phyloP scores from a whole-genome alignment of 176 grass and related monocot genomes.

The Melocanna baccifera region DNA sequence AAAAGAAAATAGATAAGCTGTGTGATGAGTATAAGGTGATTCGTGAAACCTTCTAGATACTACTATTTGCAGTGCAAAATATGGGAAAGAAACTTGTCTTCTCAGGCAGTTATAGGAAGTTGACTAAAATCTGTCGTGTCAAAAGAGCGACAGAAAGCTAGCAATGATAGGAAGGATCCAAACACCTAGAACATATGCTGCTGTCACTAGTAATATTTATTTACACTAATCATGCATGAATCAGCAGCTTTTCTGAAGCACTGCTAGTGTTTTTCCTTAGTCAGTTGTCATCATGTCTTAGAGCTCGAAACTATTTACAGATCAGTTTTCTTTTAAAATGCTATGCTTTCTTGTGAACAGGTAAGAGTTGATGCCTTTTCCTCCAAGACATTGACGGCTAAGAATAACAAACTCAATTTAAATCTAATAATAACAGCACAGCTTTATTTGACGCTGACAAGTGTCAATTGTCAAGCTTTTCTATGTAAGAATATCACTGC shows the following conservation, averaged over 20 bases:
- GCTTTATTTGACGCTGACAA: conserved; percentile 39
- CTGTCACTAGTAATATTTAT: conserved; percentile 42
- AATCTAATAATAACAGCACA: conserved; percentile 35
- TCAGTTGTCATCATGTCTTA: conserved; percentile 49
- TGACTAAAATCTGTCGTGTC: conserved; percentile 51
- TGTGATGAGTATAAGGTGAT: conserved; percentile 19
- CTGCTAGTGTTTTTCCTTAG: conserved; percentile 35
- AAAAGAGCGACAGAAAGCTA: conserved; percentile 41
- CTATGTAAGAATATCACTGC: neutral
- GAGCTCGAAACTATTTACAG: conserved; percentile 38
- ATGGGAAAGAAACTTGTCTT: conserved; percentile 55
- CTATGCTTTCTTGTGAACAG: conserved; percentile 66
- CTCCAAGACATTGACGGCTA: conserved; percentile 63
- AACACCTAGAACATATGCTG: conserved; percentile 40
- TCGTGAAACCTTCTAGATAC: conserved; percentile 35
- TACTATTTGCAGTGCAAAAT: conserved; percentile 30
- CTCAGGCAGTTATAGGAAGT: conserved; percentile 55
- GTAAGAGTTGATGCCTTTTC: conserved; percentile 69
- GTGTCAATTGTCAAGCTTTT: conserved; percentile 18
- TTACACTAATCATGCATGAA: conserved; percentile 46
- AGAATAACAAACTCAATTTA: conserved; percentile 44
- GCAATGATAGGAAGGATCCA: conserved; percentile 52
- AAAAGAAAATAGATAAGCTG: neutral
- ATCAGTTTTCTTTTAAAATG: conserved; percentile 41
- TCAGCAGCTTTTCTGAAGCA: conserved; percentile 39